phyloP scores from a whole-genome alignment of 2,329 filamentous ascomycete species.

The Basipetospora chlamydospora region DNA sequence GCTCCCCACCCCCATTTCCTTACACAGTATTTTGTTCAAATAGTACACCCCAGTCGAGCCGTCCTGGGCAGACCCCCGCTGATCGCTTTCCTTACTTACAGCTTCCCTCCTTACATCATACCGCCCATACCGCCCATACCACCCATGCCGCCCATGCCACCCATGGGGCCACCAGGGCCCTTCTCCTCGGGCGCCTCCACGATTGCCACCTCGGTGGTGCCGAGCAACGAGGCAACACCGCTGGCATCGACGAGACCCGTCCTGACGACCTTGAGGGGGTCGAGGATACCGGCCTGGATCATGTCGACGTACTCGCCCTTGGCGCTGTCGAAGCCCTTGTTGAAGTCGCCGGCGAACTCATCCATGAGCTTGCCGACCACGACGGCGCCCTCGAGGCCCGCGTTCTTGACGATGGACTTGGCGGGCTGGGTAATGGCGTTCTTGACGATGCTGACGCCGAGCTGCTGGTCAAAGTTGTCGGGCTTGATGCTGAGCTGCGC shows the following conservation, averaged over 20 bases:
- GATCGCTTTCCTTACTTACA: too few species aligned
- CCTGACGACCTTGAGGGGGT: conserved; percentile 98
- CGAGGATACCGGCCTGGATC: conserved; percentile 92
- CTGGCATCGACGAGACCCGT: conserved; percentile 89
- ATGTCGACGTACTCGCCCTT: conserved; percentile 99
- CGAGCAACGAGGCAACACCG: conserved; percentile 90
- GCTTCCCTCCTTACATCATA: conserved; percentile 8
- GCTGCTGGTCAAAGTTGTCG: conserved; percentile 96
- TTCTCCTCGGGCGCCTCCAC: conserved; percentile 95
- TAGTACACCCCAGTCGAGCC: too few species aligned
- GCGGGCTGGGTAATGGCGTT: conserved; percentile 93
- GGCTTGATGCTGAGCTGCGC: conserved; percentile 78
- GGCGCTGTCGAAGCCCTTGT: conserved; percentile 93
- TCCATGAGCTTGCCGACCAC: conserved; percentile 97
- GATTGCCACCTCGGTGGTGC: conserved; percentile 95
- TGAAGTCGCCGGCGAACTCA: conserved; percentile 83
- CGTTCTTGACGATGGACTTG: conserved; percentile 93
- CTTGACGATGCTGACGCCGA: conserved; percentile 95
- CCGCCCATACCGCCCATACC: conserved; percentile 40
- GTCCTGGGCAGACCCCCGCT: too few species aligned
- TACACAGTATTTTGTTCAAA: too few species aligned
- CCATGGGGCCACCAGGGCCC: conserved; percentile 48
- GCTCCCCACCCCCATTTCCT: neutral
- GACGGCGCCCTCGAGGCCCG: conserved; percentile 87
- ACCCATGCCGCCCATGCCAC: conserved; percentile 56